These are phyloP conservation scores for Rhododendron williamsianum DNA, from an alignment of 148 eudicot genomes.

Conservation along the genomic window DNA sequence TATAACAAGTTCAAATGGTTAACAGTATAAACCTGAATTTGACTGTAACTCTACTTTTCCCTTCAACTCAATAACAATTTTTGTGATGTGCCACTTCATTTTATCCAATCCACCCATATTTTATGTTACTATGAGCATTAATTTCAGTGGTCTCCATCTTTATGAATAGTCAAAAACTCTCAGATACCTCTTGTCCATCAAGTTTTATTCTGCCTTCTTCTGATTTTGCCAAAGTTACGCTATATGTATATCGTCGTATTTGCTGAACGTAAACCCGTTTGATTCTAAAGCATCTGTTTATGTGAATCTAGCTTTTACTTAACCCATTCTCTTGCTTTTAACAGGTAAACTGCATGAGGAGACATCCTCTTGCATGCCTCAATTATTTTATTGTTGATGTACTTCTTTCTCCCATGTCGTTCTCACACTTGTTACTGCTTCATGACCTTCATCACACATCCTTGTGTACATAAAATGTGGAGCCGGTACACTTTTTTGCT, in stretches of 20 bases:
- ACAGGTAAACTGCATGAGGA: background rate
- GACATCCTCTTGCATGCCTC: background rate
- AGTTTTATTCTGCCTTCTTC: background rate
- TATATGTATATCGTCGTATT: background rate
- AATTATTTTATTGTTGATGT: background rate
- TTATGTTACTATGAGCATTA: background rate
- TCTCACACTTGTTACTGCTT: background rate
- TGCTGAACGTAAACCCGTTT: background rate
- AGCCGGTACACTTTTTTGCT: background rate
- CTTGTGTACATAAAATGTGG: background rate
- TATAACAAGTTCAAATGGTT: background rate
- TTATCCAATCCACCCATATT: background rate
- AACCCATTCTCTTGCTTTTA: background rate
- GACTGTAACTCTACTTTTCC: background rate
- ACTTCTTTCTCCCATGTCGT: background rate
- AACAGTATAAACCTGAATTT: background rate
- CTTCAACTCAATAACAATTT: background rate
- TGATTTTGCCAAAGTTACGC: background rate
- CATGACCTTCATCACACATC: background rate
- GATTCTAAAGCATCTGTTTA: background rate
- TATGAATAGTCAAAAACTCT: background rate
- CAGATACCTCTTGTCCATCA: background rate
- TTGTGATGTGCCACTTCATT: background rate
- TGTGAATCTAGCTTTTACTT: background rate
- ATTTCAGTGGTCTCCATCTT: background rate